A percentile compares a stretch with the other conserved stretches of the same genome.
phyloP scores from a whole-genome alignment of 164 flowering plant genomes.

The Stephania japonica region DNA sequence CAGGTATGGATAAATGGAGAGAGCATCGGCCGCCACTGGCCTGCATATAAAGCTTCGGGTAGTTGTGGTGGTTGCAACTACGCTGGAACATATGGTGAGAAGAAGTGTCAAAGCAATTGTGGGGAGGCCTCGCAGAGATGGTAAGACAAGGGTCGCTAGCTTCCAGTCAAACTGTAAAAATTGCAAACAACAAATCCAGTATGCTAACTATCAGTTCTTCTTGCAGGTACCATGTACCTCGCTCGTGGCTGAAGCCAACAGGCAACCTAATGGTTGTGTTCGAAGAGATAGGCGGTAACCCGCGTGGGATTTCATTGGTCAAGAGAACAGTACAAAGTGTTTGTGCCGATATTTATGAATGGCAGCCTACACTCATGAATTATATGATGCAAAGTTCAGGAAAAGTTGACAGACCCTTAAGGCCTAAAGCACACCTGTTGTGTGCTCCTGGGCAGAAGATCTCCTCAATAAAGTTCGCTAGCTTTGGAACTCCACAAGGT shows the following conservation, averaged over 20 bases:
- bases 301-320: conserved; percentile 60
- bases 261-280: conserved; percentile 74
- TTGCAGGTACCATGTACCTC: conserved; percentile 81
- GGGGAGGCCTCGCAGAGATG: conserved; percentile 93
- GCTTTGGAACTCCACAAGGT: conserved; percentile 95
- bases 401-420: conserved; percentile 49
- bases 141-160: conserved; percentile 26
- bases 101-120: conserved; percentile 71
- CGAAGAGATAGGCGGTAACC: conserved; percentile 80
- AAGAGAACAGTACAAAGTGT: conserved; percentile 64
- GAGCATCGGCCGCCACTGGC: conserved; percentile 89
- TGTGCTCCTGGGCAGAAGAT: conserved; percentile 85
- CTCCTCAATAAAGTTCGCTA: conserved; percentile 81
- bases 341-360: conserved; percentile 79
- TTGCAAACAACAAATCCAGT: background rate
- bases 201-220: background rate
- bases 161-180: background rate
- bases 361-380: conserved; percentile 72
- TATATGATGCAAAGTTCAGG: conserved; percentile 64
- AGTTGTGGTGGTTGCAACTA: conserved; percentile 57
- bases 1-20: conserved; percentile 90
- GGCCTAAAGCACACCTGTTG: conserved; percentile 76
- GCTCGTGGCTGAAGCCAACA: conserved; percentile 65
- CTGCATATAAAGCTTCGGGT: conserved; percentile 78
- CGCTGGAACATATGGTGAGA: conserved; percentile 61